Base-by-base conservation (phyloP, 805 yeast species). In the Myxozyma neglecta region DNA sequence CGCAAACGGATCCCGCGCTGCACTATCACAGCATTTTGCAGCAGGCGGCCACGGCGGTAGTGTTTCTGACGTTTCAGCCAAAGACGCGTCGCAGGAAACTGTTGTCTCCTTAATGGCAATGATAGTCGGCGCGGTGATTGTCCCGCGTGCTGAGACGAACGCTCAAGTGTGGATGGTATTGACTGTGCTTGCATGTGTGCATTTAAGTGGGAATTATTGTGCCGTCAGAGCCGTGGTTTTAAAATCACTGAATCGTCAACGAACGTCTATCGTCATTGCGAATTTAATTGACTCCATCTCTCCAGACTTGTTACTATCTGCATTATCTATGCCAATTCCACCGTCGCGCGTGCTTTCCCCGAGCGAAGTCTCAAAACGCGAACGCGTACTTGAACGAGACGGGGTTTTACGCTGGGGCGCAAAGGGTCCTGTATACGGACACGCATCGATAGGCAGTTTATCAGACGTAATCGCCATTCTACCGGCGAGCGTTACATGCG, bases 1-100 rank as follows among this genome's bases (percentile, higher is more conserved):
- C 73, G 77, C 76, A 11, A 73, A 72, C 29, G 77, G 77, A 11
- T 71, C 75, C 6, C 57, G 74, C 8, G 76, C 77, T 16, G 77
- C 77, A 1, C 67, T 74, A 48, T 73, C 77, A 3, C 75, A 67
- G 65, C 77, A 74, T 57, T 74, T 74, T 59, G 74, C 77, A 11
- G 71, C 72, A 57, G 70, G 75, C 13, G 65, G 29, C 5, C 29
- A 59, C 39, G 59, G 59, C 43, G 77, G 77, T 37, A 67, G 72
- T 35, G 72, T 74, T 35, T 72, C 76, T 9, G 77, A 74, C 57
- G 76, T 74, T 24, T 71, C 71, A 49, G 77, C 77, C 14, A 74
- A 74, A 59, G 77, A 74, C 51, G 73, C 74, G 60, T 68, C 73
- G 9, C 77, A 74, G 68, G 77, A 74, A 56, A 75, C 77, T 1